phyloP scores from a whole-genome alignment of 23 red algal species.

The Gracilaria caudata region DNA sequence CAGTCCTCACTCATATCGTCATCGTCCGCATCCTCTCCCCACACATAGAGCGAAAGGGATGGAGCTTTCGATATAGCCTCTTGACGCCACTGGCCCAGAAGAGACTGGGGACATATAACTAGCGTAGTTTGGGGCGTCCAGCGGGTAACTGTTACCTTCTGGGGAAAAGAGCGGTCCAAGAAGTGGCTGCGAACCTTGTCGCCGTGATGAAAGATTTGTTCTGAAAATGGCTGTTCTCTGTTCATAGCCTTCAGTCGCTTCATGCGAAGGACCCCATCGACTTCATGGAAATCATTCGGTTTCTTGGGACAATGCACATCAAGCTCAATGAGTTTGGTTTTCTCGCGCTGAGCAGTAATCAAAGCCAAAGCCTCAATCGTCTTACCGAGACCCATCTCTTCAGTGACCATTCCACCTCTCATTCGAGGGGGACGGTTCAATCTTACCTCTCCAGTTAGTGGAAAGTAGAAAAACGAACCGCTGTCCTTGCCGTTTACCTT shows the following conservation, averaged over 20 bases:
- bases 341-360: conserved; percentile 53
- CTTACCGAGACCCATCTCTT: conserved; percentile 71
- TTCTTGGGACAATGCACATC: conserved; percentile 42
- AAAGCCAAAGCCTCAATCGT: conserved; percentile 64
- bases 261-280: conserved; percentile 19
- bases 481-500: background rate
- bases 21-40: conserved; percentile 17
- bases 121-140: conserved; percentile 56
- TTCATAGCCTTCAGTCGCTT: conserved; percentile 39
- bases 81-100: conserved; percentile 61
- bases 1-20: background rate
- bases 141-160: conserved; percentile 33
- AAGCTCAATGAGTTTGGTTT: conserved; percentile 1
- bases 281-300: conserved; percentile 31
- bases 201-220: conserved; percentile 37
- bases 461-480: conserved; percentile 55
- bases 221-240: conserved; percentile 24
- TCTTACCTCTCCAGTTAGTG: conserved; percentile 51
- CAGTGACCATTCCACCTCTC: conserved; percentile 65
- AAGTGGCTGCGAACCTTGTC: conserved; percentile 27
- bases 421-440: conserved; percentile 38
- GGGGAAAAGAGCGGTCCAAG: conserved; percentile 31
- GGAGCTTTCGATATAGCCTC: conserved; percentile 45
- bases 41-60: conserved; percentile 43
- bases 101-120: conserved; percentile 41